Evolutionary conservation across 305 asterid genomes (phyloP).

Genomic region (Fraxinus latifolia): DNA sequence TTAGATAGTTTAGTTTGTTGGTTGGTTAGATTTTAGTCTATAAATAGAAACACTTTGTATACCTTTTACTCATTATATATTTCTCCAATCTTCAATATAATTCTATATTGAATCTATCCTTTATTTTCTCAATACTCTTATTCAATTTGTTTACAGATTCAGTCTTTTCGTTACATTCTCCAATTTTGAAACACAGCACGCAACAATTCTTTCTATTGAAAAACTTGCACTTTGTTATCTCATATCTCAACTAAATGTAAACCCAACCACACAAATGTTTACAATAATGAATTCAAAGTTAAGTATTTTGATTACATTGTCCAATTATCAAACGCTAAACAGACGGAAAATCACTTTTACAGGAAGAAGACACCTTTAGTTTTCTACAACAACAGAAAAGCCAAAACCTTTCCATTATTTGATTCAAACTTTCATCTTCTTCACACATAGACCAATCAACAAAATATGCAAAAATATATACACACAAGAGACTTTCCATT

Average conservation of each 20-base stretch:
- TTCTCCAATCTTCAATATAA: too few relatives aligned
- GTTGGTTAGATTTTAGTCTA: too few relatives aligned
- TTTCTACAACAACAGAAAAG: not conserved
- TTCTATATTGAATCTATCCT: too few relatives aligned
- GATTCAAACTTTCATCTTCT: not conserved
- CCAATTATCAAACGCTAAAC: not conserved
- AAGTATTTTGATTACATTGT: not conserved
- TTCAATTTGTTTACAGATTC: not conserved
- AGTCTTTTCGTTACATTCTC: not conserved
- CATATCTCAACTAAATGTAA: not conserved
- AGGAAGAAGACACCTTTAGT: not conserved
- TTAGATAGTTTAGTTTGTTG: too few relatives aligned
- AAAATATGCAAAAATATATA: conserved; percentile 1
- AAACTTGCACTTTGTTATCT: not conserved
- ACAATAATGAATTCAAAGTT: not conserved
- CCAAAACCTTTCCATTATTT: not conserved
- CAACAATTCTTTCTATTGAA: not conserved
- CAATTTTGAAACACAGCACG: not conserved
- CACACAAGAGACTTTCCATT: not conserved
- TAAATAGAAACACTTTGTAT: too few relatives aligned
- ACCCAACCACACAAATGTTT: not conserved
- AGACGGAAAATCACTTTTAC: not conserved
- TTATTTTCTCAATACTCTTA: not conserved
- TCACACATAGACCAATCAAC: not conserved
- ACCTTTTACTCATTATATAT: too few relatives aligned